Evolutionary conservation across 2,329 filamentous ascomycete genomes (phyloP).

Genomic region (Zymoseptoria crescenta): DNA sequence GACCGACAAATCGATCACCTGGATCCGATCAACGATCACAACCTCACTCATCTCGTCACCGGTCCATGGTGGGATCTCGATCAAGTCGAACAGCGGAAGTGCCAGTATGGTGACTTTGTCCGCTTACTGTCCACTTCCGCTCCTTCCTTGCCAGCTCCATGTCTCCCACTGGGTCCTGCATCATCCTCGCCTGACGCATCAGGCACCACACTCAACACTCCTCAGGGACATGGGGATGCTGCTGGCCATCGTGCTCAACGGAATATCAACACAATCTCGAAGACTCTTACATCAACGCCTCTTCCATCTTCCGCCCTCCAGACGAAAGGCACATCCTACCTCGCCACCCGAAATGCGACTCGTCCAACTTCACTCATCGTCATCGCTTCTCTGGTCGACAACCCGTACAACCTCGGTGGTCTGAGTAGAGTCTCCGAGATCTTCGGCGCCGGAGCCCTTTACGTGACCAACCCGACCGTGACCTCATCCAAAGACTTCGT

Average conservation of each 20-base stretch:
- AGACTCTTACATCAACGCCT: slow-evolving; percentile 8
- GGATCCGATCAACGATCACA: slow-evolving; percentile 37
- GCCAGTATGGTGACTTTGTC: slow-evolving; percentile 35
- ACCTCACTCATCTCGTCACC: slow-evolving; percentile 38
- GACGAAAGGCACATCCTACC: slow-evolving; percentile 44
- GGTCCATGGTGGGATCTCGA: slow-evolving; percentile 40
- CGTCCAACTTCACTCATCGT: slow-evolving; percentile 34
- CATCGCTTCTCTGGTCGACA: slow-evolving; percentile 44
- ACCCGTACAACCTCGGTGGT: slow-evolving; percentile 44
- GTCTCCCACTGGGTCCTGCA: slow-evolving; percentile 27
- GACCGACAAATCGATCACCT: slow-evolving; percentile 34
- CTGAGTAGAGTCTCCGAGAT: slow-evolving; percentile 45
- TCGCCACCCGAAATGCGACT: slow-evolving; percentile 25
- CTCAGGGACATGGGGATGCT: not conserved
- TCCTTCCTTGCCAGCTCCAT: slow-evolving; percentile 16
- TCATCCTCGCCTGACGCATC: not conserved
- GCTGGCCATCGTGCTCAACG: not conserved
- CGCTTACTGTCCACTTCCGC: slow-evolving; percentile 27
- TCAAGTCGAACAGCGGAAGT: slow-evolving; percentile 32
- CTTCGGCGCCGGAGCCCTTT: slow-evolving; percentile 41
- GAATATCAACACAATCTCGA: slow-evolving; percentile 13
- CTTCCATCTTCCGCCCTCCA: slow-evolving; percentile 34
- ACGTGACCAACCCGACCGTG: slow-evolving; percentile 36
- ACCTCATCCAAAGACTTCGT: slow-evolving; percentile 42
- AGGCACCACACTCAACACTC: slow-evolving; percentile 1